Base-by-base conservation (phyloP, 2,329 filamentous ascomycete genomes). In the Tolypocladium tropicale region DNA sequence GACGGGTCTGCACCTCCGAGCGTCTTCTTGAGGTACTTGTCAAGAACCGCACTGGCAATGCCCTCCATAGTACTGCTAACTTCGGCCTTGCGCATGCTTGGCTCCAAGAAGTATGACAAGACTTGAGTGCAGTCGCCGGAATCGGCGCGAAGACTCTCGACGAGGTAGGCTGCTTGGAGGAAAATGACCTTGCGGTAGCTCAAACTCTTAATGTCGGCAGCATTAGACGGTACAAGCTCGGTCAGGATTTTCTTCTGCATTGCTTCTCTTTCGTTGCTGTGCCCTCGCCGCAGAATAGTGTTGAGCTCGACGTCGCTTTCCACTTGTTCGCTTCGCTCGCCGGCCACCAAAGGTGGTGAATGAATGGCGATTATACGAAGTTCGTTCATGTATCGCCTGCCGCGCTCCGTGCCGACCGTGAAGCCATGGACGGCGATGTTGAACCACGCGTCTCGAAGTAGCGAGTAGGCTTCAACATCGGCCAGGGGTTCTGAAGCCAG, bases 281-380 rank as follows among this genome's bases (percentile, higher is more conserved):
- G 89, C 21, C 92, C 93, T 58, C 94, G 84, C 58, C 93, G 85
- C 53, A 99, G 78, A 21, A 97, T 88, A 0, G 91, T 95, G 66
- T 99, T 97, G 43, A 99, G 81, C 66, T 99, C 94, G 55, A 99
- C 93, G 62, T 97, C 94, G 68, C 92, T 96, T 70, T 99, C 94
- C 11, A 94, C 81, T 66, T 95, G 86, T 63, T 96, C 92, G 33
- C 90, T 88, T 57, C 91, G 85, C 67, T 95, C 89, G 67, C 96
- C 90, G 2, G 92, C 85, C 34, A 99, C 88, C 55, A 99, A 74
- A 0, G 94, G 89, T 32, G 89, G 86, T 14, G 92, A 96, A 70
- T 96, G 86, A 53, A 90, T 83, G 2, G 95, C 93, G 67, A 99
- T 85, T 37, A 89, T 78, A 28, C 89, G 84, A 23, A 99, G 78